Evolutionary conservation across 208 protist genomes (phyloP), one percentile per base, ranked within the genome.

Genomic region (Kentomonas sorsogonicus): DNA sequence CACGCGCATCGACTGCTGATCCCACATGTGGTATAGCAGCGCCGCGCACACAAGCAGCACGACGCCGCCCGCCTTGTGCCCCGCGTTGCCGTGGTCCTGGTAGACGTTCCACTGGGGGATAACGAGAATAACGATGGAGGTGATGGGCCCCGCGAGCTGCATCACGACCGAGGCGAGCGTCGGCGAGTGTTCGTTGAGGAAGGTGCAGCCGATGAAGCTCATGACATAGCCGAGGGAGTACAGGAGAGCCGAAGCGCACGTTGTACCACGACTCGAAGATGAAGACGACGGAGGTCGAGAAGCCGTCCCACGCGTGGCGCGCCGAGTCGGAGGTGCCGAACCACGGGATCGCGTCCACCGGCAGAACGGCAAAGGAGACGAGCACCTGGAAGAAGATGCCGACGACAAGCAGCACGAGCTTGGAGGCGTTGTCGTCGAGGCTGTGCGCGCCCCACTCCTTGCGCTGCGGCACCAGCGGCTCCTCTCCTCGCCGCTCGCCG

Each of bases 101-200:
- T 77, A 79, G 13, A 92, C 76, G 67, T 92, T 87, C 81, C 85
- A 92, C 50, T 69, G 40, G 22, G 85, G 85, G 29, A 83, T 60
- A 51, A 87, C 74, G 31, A 92, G 71, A 39, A 92, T 69, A 38
- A 83, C 36, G 25, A 92, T 53, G 6, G 81, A 78, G 4, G 85
- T 88, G 53, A 92, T 65, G 18, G 85, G 85, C 1, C 71, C 78
- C 1, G 81, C 81, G 7, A 92, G 67, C 58, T 92, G 85, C 46
- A 88, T 50, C 38, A 92, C 81, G 13, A 92, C 79, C 1, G 85
- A 92, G 25, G 78, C 80, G 39, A 92, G 74, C 18, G 81, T 89
- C 10, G 85, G 81, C 43, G 81, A 89, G 60, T 83, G 69, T 55
- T 89, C 80, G 62, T 89, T 92, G 22, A 92, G 74, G 72, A 79